Evolutionary conservation across 2,329 filamentous ascomycete species (phyloP), one percentile per base, ranked within the genome.

Genomic region (Nigrograna mackinnonii): DNA sequence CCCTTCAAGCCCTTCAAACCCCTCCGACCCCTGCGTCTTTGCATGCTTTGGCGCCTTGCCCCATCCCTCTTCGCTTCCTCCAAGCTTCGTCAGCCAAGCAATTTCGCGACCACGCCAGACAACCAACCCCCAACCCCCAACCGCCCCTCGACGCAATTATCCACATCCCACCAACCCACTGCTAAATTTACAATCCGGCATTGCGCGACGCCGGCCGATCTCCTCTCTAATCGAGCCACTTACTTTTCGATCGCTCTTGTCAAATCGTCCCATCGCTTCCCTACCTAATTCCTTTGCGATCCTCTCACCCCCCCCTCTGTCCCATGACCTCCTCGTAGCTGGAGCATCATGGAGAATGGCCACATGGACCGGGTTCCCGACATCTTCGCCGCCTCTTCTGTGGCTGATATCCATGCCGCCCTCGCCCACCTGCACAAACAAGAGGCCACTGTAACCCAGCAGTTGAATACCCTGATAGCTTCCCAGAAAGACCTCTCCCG

Each of bases 401-500:
- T 91, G 54, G 79, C 86, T 53, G 89, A 95, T 50, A 87, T 99
- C 64, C 87, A 86, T 62, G 80, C 85, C 47, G 84, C 87, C 40
- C 82, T 99, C 52, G 79, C 83, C 32, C 77, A 84, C 54, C 83
- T 97, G 38, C 87, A 91, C 62, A 73, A 78, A 38, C 87, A 87
- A 62, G 91, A 97, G 70, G 79, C 84, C 48, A 71, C 79, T 41
- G 83, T 96, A 50, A 89, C 86, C 1, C 77, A 79, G 41, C 86
- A 84, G 34, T 83, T 97, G 33, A 83, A 92, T 67, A 76, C 80
- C 39, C 82, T 96, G 39, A 74, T 96, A 36, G 83, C 86, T 49
- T 91, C 89, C 1, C 91, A 97, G 65, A 84, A 89, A 47, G 88
- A 95, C 62, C 82, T 99, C 37, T 86, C 87, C 16, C 87, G 91